Conservation (phyloP, 768 basidiomycete species). For the Boletellus emodensis region DNA sequence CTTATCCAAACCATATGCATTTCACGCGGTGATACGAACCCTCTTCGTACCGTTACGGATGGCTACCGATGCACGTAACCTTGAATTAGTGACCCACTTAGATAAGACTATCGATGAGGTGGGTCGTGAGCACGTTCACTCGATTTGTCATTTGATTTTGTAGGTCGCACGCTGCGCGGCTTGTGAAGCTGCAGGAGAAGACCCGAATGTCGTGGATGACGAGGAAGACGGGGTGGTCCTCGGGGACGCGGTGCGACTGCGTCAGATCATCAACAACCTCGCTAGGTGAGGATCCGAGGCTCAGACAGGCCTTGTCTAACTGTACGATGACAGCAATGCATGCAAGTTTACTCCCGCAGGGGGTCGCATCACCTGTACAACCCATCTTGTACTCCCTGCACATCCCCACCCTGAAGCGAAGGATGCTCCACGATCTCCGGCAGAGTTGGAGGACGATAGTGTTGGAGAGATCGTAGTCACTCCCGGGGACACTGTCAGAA, state of each 20-base stretch:
- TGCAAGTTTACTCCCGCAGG: constrained; percentile 76
- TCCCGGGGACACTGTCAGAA: constrained; percentile 29
- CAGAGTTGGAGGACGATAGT: constrained; percentile 8
- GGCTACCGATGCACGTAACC: constrained; percentile 60
- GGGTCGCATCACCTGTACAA: constrained; percentile 63
- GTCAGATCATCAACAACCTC: constrained; percentile 82
- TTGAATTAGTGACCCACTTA: constrained; percentile 64
- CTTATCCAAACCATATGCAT: constrained; percentile 60
- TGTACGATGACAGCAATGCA: constrained; percentile 49
- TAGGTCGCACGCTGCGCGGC: constrained; percentile 59
- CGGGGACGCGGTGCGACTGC: constrained; percentile 77
- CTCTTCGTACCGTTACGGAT: constrained; percentile 66
- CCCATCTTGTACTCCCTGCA: constrained; percentile 47
- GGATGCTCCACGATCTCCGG: background rate
- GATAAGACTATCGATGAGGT: constrained; percentile 67
- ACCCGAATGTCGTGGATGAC: constrained; percentile 7
- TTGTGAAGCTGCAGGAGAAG: constrained; percentile 57
- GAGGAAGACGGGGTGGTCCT: constrained; percentile 66
- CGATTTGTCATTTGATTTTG: background rate
- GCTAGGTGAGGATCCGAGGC: constrained; percentile 46
- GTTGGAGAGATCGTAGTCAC: constrained; percentile 24
- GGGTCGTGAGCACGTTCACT: background rate
- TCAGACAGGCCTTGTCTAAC: background rate
- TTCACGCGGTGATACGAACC: constrained; percentile 74
- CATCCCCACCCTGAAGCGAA: constrained; percentile 15